Conservation (phyloP, 1,139 yeast species). For the Pichia sp. region DNA sequence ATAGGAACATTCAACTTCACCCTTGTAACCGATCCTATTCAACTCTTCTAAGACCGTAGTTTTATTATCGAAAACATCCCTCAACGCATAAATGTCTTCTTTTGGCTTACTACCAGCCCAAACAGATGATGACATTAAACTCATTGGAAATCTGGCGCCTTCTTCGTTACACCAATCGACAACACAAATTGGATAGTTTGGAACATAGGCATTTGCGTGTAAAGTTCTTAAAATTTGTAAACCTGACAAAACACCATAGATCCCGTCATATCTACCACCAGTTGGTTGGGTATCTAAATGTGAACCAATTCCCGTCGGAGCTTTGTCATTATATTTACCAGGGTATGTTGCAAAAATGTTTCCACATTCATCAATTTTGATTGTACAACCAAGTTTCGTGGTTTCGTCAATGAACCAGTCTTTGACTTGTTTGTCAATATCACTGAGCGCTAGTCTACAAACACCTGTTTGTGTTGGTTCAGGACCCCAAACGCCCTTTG, state of each 20-base stretch:
- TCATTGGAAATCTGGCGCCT: conserved; percentile 68
- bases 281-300: conserved; percentile 77
- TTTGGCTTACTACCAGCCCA: conserved; percentile 51
- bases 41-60: conserved; percentile 51
- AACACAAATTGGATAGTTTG: conserved; percentile 59
- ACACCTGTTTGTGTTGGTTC: conserved; percentile 53
- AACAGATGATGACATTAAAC: conserved; percentile 59
- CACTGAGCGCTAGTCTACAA: conserved; percentile 54
- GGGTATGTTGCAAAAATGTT: conserved; percentile 61
- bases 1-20: conserved; percentile 43
- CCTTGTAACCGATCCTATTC: conserved; percentile 56
- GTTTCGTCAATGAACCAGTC: conserved; percentile 60
- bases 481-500: conserved; percentile 57
- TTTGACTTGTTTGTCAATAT: conserved; percentile 56
- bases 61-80: conserved; percentile 49
- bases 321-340: conserved; percentile 40
- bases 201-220: conserved; percentile 49
- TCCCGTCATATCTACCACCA: conserved; percentile 72
- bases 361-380: conserved; percentile 58
- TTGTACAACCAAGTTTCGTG: conserved; percentile 46
- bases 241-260: conserved; percentile 61
- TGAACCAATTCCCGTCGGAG: conserved; percentile 66
- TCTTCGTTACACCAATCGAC: conserved; percentile 74
- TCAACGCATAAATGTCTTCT: conserved; percentile 43
- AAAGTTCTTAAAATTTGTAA: conserved; percentile 60